Evolutionary conservation across 1,284 basidiomycete species (phyloP), one percentile per base, ranked within the genome.

Genomic region (Ceratobasidium sp.): DNA sequence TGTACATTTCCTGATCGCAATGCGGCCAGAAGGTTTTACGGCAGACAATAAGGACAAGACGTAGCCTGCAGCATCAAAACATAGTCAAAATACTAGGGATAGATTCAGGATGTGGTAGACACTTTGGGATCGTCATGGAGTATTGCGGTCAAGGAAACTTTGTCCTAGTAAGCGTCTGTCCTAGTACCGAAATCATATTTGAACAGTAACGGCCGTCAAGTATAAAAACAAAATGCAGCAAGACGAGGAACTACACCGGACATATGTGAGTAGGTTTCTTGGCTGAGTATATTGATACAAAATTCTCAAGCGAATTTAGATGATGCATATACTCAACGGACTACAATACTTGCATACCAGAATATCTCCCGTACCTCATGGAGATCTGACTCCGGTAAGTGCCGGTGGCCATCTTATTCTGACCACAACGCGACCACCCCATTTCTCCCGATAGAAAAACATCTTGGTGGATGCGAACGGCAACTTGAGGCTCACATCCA

Each of bases 341-440:
- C 59, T 73, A 20, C 17, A 48, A 13, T 62, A 73, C n/a, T 28
- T 73, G 46, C 70, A 73, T 48, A 73, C 44, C 2, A 6, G 48
- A 4, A 40, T 44, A 17, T 33, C 56, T 3, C 46, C 70, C 5
- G 33, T 61, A 4, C 20, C 54, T 33, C 70, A 73, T 38, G 70
- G 70, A 1, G 70, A 73, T 52, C n/a, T 73, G 44, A 73, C 57
- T 23, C 70, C 70, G 23, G 70, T 73, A 73, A n/a, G n/a, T n/a
- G n/a, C n/a, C n/a, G 57, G 12, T 12, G 15, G 26, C 23, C 17
- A 44, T 40, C n/a, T 40, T 20, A 28, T 67, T 3, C 44, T 59
- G 28, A 6, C 33, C 2, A 4, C 28, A 59, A 7, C 33, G 23
- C 5, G 17, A 6, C 42, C 10, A 23, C 10, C 15, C 17, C 26